Evolutionary conservation across 805 yeast species (phyloP).

Genomic region (Wickerhamiella bombiphila): DNA sequence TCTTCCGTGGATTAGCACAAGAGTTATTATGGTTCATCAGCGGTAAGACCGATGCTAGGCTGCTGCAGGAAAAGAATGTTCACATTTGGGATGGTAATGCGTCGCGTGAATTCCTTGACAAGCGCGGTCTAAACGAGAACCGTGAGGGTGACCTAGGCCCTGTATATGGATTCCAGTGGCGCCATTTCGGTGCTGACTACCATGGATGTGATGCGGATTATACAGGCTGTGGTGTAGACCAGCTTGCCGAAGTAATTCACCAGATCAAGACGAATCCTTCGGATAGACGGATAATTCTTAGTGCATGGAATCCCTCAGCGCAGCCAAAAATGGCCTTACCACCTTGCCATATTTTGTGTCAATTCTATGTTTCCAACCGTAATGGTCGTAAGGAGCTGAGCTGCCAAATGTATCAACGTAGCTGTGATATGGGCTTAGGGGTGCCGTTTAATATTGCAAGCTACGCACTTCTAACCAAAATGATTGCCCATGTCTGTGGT

Average conservation of each 20-base stretch:
- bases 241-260: conserved; percentile 61
- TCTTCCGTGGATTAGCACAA: conserved; percentile 72
- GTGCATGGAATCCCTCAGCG: conserved; percentile 99
- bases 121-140: conserved; percentile 62
- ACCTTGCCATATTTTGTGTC: conserved; percentile 95
- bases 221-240: conserved; percentile 80
- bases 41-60: conserved; percentile 80
- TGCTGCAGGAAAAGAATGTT: conserved; percentile 69
- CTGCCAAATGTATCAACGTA: conserved; percentile 84
- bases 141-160: conserved; percentile 95
- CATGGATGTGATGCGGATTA: conserved; percentile 77
- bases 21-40: conserved; percentile 87
- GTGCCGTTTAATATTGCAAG: conserved; percentile 98
- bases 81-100: conserved; percentile 99
- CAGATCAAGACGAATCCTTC: conserved; percentile 79
- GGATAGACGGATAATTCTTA: conserved; percentile 83
- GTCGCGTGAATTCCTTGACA: conserved; percentile 76
- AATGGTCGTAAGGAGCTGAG: conserved; percentile 51
- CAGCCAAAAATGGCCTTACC: conserved; percentile 91
- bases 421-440: conserved; percentile 99
- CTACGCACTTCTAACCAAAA: conserved; percentile 77
- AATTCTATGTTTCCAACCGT: conserved; percentile 78
- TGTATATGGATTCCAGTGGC: conserved; percentile 98
- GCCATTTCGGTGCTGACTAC: conserved; percentile 95
- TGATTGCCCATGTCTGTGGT: conserved; percentile 92